Percentiles rank a stretch among this genome's conserved stretches.
Conservation (phyloP, 345 rosid genomes). For the Excoecaria agallocha region DNA sequence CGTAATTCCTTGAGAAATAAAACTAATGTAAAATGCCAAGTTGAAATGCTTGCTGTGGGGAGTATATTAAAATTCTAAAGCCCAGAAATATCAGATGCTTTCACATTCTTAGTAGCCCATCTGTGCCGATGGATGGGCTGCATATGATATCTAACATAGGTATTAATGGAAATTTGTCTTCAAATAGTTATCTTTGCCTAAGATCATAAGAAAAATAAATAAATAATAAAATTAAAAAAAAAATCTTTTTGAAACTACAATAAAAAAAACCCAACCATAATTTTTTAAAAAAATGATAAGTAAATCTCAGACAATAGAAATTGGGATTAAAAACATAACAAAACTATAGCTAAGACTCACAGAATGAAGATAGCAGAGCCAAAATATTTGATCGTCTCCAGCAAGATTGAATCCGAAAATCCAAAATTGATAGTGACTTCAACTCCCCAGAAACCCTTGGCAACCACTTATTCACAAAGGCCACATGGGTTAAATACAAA, state of each 20-base stretch:
- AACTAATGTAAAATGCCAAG: neutral
- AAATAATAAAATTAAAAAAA: too few relatives aligned
- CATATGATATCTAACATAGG: neutral
- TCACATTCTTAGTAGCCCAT: neutral
- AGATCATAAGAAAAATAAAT: too few relatives aligned
- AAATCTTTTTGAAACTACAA: too few relatives aligned
- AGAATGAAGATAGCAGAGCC: slow-evolving; percentile 53
- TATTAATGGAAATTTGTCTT: too few relatives aligned
- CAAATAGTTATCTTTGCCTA: too few relatives aligned
- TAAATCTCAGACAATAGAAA: too few relatives aligned
- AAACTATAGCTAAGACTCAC: slow-evolving; percentile 44
- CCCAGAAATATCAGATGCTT: neutral
- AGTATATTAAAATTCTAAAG: neutral
- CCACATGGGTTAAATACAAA: too few relatives aligned
- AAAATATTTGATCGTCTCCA: slow-evolving; percentile 63
- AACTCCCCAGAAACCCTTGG: slow-evolving; percentile 44
- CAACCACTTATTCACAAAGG: slow-evolving; percentile 56
- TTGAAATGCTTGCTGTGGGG: neutral
- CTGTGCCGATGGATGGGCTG: neutral
- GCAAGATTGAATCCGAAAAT: slow-evolving; percentile 80
- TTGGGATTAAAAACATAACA: neutral
- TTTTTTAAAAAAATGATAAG: too few relatives aligned
- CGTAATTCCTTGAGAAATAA: neutral
- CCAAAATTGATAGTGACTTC: slow-evolving; percentile 50
- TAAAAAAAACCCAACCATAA: too few relatives aligned